phyloP scores from a whole-genome alignment of 2,329 filamentous ascomycete species.

The Clonostachys rhizophaga region DNA sequence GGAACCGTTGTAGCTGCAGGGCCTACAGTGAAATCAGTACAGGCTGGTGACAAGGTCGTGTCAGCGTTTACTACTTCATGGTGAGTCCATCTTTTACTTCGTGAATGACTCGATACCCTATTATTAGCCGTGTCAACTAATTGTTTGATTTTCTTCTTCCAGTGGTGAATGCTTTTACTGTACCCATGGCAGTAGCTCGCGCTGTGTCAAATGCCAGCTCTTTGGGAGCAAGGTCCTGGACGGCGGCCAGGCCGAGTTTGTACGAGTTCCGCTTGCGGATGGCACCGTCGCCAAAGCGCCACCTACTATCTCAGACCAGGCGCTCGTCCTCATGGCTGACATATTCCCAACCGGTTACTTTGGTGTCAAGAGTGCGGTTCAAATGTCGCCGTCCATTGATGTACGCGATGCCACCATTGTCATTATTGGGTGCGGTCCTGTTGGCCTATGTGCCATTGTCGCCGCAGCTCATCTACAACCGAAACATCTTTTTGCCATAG shows the following conservation, averaged over 20 bases:
- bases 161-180: conserved; percentile 75
- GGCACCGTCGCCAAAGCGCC: conserved; percentile 4
- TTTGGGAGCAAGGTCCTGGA: conserved; percentile 69
- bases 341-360: conserved; percentile 89
- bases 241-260: conserved; percentile 78
- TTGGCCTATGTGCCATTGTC: conserved; percentile 75
- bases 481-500: conserved; percentile 72
- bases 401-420: conserved; percentile 62
- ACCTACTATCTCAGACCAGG: conserved; percentile 44
- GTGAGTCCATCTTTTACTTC: conserved; percentile 32
- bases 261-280: conserved; percentile 72
- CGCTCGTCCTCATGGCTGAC: conserved; percentile 83
- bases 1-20: conserved; percentile 69
- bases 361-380: conserved; percentile 72
- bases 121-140: background rate
- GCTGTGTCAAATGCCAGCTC: conserved; percentile 65
- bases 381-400: conserved; percentile 34
- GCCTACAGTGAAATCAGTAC: conserved; percentile 60
- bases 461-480: conserved; percentile 61
- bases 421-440: conserved; percentile 78
- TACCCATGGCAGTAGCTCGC: conserved; percentile 68
- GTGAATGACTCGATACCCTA: background rate
- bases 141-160: background rate
- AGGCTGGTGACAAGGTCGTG: conserved; percentile 74
- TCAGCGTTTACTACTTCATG: conserved; percentile 80